A percentile compares a stretch with the other conserved stretches of the same genome.
Conservation (phyloP, 495 filamentous ascomycete genomes). For the Penicillium arizonense region DNA sequence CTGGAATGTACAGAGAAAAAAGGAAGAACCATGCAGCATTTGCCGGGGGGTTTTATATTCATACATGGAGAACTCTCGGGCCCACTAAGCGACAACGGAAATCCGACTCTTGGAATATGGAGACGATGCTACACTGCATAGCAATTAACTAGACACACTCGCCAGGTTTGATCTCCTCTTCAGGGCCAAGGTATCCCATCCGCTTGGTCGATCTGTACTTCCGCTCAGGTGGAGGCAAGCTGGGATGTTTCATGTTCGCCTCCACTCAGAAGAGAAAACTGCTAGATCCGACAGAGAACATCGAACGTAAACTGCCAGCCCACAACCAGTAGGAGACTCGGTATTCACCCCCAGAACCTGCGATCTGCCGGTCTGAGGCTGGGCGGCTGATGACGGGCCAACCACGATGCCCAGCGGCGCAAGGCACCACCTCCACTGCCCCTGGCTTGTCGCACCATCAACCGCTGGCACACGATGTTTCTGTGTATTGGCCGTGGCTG, state of each 20-base stretch:
- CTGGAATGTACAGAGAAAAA: conserved; percentile 18
- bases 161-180: conserved; percentile 18
- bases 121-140: conserved; percentile 8
- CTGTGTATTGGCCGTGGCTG: conserved; percentile 12
- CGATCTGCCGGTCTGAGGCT: conserved; percentile 15
- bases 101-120: conserved; percentile 1
- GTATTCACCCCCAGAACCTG: conserved; percentile 3
- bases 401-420: conserved; percentile 16
- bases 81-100: not conserved
- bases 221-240: conserved; percentile 14
- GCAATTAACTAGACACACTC: conserved; percentile 23
- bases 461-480: conserved; percentile 2
- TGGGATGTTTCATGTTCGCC: conserved; percentile 23
- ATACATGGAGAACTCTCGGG: conserved; percentile 2
- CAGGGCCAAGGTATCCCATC: not conserved
- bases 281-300: not conserved
- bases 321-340: conserved; percentile 14
- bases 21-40: conserved; percentile 3
- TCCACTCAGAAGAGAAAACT: conserved; percentile 1
- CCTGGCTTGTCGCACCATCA: conserved; percentile 10
- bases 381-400: conserved; percentile 20
- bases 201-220: conserved; percentile 3
- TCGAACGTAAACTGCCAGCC: conserved; percentile 1
- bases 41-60: conserved; percentile 24
- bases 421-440: conserved; percentile 1